Base-by-base conservation (phyloP, 108 stramenopile genomes). In the Skeletonema potamos region DNA sequence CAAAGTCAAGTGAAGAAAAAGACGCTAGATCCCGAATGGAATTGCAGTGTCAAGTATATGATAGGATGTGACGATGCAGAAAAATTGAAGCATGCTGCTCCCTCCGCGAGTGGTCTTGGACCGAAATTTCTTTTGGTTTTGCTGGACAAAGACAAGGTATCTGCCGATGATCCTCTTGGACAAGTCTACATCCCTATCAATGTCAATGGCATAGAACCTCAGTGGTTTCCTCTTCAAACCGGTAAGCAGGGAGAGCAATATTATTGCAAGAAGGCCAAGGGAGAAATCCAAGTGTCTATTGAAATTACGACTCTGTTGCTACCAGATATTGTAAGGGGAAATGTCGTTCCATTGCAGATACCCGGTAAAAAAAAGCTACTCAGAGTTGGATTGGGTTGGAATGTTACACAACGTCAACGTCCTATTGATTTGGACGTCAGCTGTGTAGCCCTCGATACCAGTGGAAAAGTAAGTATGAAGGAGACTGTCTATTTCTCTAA, bases 401-500 rank as follows among this genome's bases (percentile, higher is more conserved):
- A 84, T 15, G 65, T 73, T 33, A 55, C 67, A 20, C 34, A 46
- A 2, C 54, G 65, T 24, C 60, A 67, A 36, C 27, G 28, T 29
- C 48, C 65, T 12, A 66, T 85, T 18, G 84, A 85, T 72, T 54
- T 85, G 8, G 84, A 85, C 39, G 63, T 75, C 1, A 69, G 75
- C 39, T 82, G 72, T 62, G 77, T 85, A 11, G 81, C 84, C 51
- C 20, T 85, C 36, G 74, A 58, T 30, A 68, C 26, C 9, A 58
- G 55, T 18, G 84, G 84, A 18, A 13, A 73, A 1, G 61, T 85
- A 4, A 7, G 70, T 13, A 85, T 82, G 77, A 29, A 36, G 10
- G 84, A 85, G 17, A 79, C 84, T 8, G 81, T 85, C 9, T 85
- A 85, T 36, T 85, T 74, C 48, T 72, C 75, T 17, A 82, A 85